Evolutionary conservation across 2,329 filamentous ascomycete species (phyloP).

Genomic region (Ceratocystis albifundus): DNA sequence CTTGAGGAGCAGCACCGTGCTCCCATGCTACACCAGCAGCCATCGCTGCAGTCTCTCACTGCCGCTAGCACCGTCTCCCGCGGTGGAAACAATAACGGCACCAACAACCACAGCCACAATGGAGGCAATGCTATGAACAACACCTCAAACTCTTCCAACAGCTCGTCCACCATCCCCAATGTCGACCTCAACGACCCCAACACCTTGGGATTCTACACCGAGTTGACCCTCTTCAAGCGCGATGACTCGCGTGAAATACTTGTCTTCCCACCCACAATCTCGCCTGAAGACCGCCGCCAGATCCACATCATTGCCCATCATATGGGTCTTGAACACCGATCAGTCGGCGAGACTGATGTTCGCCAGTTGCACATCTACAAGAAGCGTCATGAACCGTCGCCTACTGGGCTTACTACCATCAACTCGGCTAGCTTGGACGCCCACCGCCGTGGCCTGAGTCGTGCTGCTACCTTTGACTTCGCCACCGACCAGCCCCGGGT

Average conservation of each 20-base stretch:
- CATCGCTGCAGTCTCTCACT: slow-evolving; percentile 68
- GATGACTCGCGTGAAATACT: slow-evolving; percentile 65
- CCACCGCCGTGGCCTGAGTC: slow-evolving; percentile 72
- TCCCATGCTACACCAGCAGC: slow-evolving; percentile 67
- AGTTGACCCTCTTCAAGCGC: slow-evolving; percentile 79
- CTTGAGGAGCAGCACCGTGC: slow-evolving; percentile 90
- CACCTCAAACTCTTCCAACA: slow-evolving; percentile 13
- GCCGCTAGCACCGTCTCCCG: slow-evolving; percentile 16
- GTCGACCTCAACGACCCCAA: slow-evolving; percentile 86
- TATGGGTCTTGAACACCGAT: slow-evolving; percentile 83
- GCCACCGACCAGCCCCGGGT: slow-evolving; percentile 62
- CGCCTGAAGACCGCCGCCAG: slow-evolving; percentile 73
- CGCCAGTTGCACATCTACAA: slow-evolving; percentile 86
- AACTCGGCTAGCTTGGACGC: slow-evolving; percentile 60
- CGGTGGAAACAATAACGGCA: slow-evolving; percentile 5
- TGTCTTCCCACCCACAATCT: slow-evolving; percentile 69
- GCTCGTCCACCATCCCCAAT: slow-evolving; percentile 37
- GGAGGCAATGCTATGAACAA: not conserved
- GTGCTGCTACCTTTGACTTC: slow-evolving; percentile 96
- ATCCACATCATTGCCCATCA: slow-evolving; percentile 93
- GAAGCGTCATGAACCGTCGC: slow-evolving; percentile 42
- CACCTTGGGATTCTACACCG: slow-evolving; percentile 78
- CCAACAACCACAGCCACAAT: slow-evolving; percentile 12
- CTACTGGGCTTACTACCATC: slow-evolving; percentile 42
- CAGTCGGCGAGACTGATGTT: slow-evolving; percentile 75